Conservation (phyloP, 371 early-diverging fungal species). For the Mucor racemosus region DNA sequence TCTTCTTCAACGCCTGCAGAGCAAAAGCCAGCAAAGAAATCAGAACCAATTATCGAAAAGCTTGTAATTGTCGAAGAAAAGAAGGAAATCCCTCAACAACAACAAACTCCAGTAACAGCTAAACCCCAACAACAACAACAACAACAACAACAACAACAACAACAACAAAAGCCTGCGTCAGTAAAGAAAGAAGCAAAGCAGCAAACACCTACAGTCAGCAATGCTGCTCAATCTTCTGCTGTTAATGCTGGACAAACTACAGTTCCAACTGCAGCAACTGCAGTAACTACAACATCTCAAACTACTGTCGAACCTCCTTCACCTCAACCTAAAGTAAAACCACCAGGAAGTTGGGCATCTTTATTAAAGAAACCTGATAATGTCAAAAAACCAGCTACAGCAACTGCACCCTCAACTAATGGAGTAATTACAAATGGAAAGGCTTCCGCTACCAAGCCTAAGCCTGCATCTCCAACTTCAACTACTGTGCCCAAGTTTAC, state of each 20-base stretch:
- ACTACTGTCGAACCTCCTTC: conserved; percentile 30
- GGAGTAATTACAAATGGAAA: conserved; percentile 19
- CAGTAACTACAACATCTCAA: conserved; percentile 15
- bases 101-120: neutral
- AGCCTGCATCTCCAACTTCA: conserved; percentile 28
- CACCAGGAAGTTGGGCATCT: conserved; percentile 59
- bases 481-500: conserved; percentile 45
- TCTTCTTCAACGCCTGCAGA: neutral
- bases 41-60: neutral
- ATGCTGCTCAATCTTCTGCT: conserved; percentile 13
- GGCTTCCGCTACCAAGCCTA: conserved; percentile 10
- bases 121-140: neutral
- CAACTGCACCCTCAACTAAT: conserved; percentile 18
- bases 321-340: conserved; percentile 48
- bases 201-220: neutral
- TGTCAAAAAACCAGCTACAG: conserved; percentile 17
- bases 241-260: conserved; percentile 3
- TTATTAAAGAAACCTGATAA: conserved; percentile 51
- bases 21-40: neutral
- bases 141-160: conserved; percentile 9
- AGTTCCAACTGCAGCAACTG: neutral
- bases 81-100: neutral
- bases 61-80: conserved; percentile 6
- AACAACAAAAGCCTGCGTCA: neutral
- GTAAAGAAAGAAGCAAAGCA: conserved; percentile 16